Conservation (phyloP, 306 rosid genomes). For the Castanopsis chinensis region DNA sequence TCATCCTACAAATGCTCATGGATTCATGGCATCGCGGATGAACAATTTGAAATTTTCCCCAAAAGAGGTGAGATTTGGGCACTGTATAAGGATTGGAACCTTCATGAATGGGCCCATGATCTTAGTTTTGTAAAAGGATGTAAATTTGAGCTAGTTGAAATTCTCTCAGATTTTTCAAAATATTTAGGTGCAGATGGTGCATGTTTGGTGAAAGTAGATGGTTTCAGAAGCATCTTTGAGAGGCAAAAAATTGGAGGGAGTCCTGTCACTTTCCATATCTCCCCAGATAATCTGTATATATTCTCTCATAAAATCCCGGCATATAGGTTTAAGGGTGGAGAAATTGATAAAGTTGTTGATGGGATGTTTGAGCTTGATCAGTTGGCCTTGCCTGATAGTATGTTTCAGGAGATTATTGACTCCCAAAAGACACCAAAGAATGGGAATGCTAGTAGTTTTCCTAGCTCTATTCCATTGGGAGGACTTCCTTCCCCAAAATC, state of each 20-base stretch:
- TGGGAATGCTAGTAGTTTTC: neutral
- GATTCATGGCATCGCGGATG: neutral
- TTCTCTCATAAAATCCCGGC: conserved; percentile 24
- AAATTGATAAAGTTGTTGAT: conserved; percentile 7
- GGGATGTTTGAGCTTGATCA: conserved; percentile 23
- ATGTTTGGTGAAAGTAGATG: conserved; percentile 16
- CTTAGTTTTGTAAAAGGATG: neutral
- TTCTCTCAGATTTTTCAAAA: conserved; percentile 17
- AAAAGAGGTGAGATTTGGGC: conserved; percentile 31
- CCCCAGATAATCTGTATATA: conserved; percentile 12
- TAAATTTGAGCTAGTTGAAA: conserved; percentile 22
- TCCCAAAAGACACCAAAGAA: neutral
- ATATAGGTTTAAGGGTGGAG: conserved; percentile 20
- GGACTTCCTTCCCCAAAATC: neutral
- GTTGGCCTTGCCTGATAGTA: conserved; percentile 6
- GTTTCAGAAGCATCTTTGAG: conserved; percentile 15
- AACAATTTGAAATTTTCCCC: conserved; percentile 26
- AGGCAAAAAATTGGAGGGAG: conserved; percentile 9
- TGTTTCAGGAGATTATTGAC: neutral
- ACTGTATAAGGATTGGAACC: conserved; percentile 15
- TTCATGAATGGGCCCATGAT: conserved; percentile 7
- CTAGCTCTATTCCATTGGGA: neutral
- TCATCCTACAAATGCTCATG: conserved; percentile 16
- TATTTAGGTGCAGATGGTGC: conserved; percentile 13
- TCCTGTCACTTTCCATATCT: conserved; percentile 3